Base-by-base conservation (phyloP, 1,139 yeast species). In the Candida neerlandica region DNA sequence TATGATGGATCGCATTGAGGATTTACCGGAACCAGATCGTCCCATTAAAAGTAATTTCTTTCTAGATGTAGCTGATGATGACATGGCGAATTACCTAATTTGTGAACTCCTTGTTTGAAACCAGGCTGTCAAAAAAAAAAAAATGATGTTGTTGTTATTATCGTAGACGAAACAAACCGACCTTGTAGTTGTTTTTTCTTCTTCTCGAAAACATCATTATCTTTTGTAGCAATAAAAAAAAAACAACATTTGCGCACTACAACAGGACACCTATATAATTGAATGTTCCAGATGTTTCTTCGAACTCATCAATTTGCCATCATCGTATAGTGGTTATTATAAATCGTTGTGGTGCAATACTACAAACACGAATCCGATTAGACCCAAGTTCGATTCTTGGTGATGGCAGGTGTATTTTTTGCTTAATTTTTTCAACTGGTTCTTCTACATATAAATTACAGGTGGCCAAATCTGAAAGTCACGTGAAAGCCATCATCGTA, bases 1-100 rank as follows among this genome's bases (percentile, higher is more conserved):
- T 58, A 94, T 94, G 55, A 94, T 94, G 45, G 96, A 89, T 60
- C 99, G 77, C 99, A 94, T 94, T 10, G 97, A 91, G 5, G 97
- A 89, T 67, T 94, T 94, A 2, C 99, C 99, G 7, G 97, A 89
- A 44, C 99, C 98, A 21, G 96, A 86, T 45, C 98, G 87, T 70
- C 99, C 99, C 94, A 77, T 77, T 45, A 77, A 62, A 46, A 77
- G 68, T 45, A 77, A 69, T 61, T 77, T 77, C 64, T 76, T 76
- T 45, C 78, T 63, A 16, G 75, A 69, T 12, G 73, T 63, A 23
- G 45, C 18, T 14, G 45, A 43, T 27, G 60, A 59, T 21, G 69
- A 65, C 70, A 67, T 66, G 15, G 35, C 42, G 16, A 14, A 15
- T 9, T 12, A 9, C 4, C 5, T 16, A 14, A 10, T 11, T 12